phyloP scores from a whole-genome alignment of 2,329 filamentous ascomycete species.

The Aspergillus pseudoterreus region DNA sequence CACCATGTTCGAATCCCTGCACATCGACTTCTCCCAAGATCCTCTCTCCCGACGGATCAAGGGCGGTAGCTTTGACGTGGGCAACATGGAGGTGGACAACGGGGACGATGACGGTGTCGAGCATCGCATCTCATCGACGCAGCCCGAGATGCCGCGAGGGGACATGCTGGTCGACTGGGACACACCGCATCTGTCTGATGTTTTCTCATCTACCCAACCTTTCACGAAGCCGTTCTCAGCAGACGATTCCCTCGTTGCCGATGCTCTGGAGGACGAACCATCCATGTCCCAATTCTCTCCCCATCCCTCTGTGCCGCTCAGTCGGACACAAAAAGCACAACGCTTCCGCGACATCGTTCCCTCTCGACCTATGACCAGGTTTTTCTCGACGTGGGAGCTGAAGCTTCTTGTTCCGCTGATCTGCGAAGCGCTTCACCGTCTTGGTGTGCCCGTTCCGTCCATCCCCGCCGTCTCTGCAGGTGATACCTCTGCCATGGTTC shows the following conservation, averaged over 20 bases:
- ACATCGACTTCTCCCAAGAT: constrained; percentile 76
- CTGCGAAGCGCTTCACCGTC: constrained; percentile 73
- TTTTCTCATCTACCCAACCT: constrained; percentile 48
- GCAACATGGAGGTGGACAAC: constrained; percentile 69
- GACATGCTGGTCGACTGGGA: constrained; percentile 88
- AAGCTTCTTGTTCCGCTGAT: constrained; percentile 75
- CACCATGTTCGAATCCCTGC: constrained; percentile 86
- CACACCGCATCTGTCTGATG: constrained; percentile 56
- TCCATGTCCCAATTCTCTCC: constrained; percentile 79
- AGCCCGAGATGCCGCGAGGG: constrained; percentile 72
- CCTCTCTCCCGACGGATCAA: constrained; percentile 50
- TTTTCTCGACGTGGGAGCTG: constrained; percentile 79
- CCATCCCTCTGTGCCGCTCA: constrained; percentile 72
- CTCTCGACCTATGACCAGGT: constrained; percentile 79
- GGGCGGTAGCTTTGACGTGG: constrained; percentile 34
- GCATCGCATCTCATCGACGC: constrained; percentile 68
- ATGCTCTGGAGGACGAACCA: constrained; percentile 78
- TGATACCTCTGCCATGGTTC: constrained; percentile 59
- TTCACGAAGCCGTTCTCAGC: constrained; percentile 30
- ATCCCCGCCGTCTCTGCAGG: constrained; percentile 43
- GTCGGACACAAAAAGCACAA: constrained; percentile 82
- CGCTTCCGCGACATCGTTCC: constrained; percentile 90
- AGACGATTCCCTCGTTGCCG: constrained; percentile 47
- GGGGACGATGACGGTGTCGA: constrained; percentile 37
- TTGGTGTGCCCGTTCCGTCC: constrained; percentile 70